Evolutionary conservation across 2,329 filamentous ascomycete species (phyloP).

Genomic region (Emergomyces pasteurianus): DNA sequence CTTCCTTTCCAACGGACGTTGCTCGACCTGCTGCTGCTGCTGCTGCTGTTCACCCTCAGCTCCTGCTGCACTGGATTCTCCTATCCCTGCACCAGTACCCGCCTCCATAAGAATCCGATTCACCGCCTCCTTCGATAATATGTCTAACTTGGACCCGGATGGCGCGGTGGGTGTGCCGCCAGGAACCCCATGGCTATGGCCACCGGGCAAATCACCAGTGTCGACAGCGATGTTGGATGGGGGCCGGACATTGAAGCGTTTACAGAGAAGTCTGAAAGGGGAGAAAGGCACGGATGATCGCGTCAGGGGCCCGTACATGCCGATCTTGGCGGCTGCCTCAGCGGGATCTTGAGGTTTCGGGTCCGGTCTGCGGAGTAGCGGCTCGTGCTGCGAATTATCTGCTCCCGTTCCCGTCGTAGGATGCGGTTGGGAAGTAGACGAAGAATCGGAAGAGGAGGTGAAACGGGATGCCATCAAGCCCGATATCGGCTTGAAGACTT

Average conservation of each 20-base stretch:
- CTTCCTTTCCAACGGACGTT: neutral
- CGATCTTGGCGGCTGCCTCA: conserved; percentile 73
- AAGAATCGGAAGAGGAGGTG: conserved; percentile 53
- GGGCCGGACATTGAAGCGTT: conserved; percentile 78
- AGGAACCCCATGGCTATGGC: conserved; percentile 12
- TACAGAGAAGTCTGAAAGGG: conserved; percentile 78
- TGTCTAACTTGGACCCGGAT: conserved; percentile 29
- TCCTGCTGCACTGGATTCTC: neutral
- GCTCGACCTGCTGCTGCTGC: conserved; percentile 6
- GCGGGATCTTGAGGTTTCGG: conserved; percentile 61
- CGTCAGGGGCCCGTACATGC: conserved; percentile 89
- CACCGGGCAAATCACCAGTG: conserved; percentile 28
- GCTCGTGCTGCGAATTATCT: conserved; percentile 16
- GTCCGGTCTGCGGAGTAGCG: conserved; percentile 37
- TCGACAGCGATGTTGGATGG: conserved; percentile 56
- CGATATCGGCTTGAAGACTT: conserved; percentile 83
- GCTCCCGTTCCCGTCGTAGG: conserved; percentile 27
- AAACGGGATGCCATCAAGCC: conserved; percentile 91
- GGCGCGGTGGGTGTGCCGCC: conserved; percentile 19
- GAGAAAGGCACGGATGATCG: conserved; percentile 59
- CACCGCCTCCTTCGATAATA: conserved; percentile 44
- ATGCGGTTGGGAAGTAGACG: conserved; percentile 18
- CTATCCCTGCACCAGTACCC: conserved; percentile 21
- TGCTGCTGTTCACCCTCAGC: conserved; percentile 6
- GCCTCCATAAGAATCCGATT: conserved; percentile 42